Evolutionary conservation across 257 asterid species (phyloP).

Genomic region (Leonotis leonurus): DNA sequence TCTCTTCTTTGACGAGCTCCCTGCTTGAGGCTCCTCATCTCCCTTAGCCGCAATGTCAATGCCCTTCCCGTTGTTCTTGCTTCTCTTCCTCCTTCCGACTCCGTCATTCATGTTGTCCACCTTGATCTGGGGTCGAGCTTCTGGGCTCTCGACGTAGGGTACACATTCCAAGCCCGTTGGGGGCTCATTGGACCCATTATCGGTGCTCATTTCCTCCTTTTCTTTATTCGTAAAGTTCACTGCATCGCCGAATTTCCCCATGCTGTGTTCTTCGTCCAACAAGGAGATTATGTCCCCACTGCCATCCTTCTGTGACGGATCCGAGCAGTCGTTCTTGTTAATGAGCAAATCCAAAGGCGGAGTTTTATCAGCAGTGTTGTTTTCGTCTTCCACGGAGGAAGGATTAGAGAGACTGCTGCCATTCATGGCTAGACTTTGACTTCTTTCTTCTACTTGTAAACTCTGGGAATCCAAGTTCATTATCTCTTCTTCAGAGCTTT

Average conservation of each 20-base stretch:
- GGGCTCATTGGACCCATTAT: slow-evolving; percentile 36
- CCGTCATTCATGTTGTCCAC: slow-evolving; percentile 38
- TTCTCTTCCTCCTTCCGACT: slow-evolving; percentile 32
- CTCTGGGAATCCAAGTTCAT: slow-evolving; percentile 28
- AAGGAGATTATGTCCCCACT: slow-evolving; percentile 27
- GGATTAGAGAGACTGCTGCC: slow-evolving; percentile 87
- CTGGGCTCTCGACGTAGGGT: too few relatives aligned
- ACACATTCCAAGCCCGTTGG: slow-evolving; percentile 39
- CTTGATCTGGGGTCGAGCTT: slow-evolving; percentile 42
- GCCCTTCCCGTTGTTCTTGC: slow-evolving; percentile 28
- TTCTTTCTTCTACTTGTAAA: slow-evolving; percentile 56
- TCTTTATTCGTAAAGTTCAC: slow-evolving; percentile 25
- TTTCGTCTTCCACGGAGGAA: slow-evolving; percentile 82
- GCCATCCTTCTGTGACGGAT: slow-evolving; percentile 30
- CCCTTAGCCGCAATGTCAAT: slow-evolving; percentile 22
- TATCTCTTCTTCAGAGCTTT: slow-evolving; percentile 23
- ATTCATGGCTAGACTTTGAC: slow-evolving; percentile 56
- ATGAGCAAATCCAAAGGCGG: slow-evolving; percentile 22
- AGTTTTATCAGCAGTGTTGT: slow-evolving; percentile 36
- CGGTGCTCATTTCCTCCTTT: slow-evolving; percentile 40
- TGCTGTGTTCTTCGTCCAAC: slow-evolving; percentile 37
- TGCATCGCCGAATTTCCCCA: slow-evolving; percentile 13
- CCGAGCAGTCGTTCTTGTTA: slow-evolving; percentile 3
- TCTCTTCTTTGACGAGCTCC: slow-evolving; percentile 73
- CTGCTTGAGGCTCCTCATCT: slow-evolving; percentile 62